Conservation (phyloP, 2,329 filamentous ascomycete species). For the Clonostachys rhizophaga region DNA sequence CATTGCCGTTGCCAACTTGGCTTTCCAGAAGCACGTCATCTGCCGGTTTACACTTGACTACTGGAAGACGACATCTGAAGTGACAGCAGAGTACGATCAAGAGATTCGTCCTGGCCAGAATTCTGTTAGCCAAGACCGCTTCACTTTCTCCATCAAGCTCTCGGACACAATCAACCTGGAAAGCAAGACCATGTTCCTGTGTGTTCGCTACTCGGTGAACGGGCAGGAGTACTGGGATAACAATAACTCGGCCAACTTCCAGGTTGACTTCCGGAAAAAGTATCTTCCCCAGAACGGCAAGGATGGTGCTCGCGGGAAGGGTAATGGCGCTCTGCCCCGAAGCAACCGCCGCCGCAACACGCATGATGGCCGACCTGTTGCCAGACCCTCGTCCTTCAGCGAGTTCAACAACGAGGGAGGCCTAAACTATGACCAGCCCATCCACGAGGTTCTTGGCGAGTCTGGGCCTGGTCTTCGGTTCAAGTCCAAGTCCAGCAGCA, state of each 20-base stretch:
- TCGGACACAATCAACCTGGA: conserved; percentile 89
- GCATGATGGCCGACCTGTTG: conserved; percentile 39
- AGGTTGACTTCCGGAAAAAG: conserved; percentile 88
- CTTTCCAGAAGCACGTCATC: conserved; percentile 85
- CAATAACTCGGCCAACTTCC: conserved; percentile 82
- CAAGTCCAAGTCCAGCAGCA: conserved; percentile 62
- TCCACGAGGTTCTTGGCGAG: conserved; percentile 61
- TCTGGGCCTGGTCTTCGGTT: conserved; percentile 59
- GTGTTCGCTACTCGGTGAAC: conserved; percentile 80
- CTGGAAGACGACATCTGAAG: conserved; percentile 98
- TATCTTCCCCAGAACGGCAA: conserved; percentile 57
- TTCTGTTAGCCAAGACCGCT: conserved; percentile 72
- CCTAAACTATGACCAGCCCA: conserved; percentile 53
- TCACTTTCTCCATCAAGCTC: conserved; percentile 91
- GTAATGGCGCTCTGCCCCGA: conserved; percentile 56
- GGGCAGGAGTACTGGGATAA: conserved; percentile 94
- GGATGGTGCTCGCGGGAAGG: conserved; percentile 43
- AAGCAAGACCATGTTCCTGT: conserved; percentile 88
- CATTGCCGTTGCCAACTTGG: conserved; percentile 79
- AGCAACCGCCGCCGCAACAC: conserved; percentile 53
- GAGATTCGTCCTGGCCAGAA: conserved; percentile 66
- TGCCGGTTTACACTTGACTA: conserved; percentile 95
- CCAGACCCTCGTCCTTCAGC: conserved; percentile 56
- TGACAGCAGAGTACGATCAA: conserved; percentile 80
- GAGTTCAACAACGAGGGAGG: conserved; percentile 65